These are phyloP conservation scores for Tuber indicum DNA, from an alignment of 495 filamentous ascomycete genomes.

Conservation along the genomic window DNA sequence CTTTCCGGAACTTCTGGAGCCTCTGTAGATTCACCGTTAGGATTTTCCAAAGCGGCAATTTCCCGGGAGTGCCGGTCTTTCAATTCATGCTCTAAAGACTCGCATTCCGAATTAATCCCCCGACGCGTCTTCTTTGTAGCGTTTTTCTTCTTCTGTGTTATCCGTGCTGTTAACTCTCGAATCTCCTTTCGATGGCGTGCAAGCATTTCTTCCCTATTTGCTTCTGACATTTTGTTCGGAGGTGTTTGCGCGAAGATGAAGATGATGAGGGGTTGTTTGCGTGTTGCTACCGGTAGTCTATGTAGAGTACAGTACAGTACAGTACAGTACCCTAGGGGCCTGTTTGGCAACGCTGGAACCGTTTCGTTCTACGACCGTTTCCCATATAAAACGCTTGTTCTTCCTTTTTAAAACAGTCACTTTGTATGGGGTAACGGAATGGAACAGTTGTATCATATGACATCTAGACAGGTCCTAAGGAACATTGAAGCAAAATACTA, in stretches of 20 bases:
- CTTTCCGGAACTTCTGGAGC: constrained; percentile 15
- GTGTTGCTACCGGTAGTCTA: neutral
- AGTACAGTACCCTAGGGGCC: too few relatives aligned
- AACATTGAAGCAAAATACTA: neutral
- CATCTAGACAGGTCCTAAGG: too few relatives aligned
- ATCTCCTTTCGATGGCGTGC: constrained; percentile 80
- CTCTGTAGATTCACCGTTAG: constrained; percentile 26
- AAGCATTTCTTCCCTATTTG: constrained; percentile 62
- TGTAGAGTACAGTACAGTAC: neutral
- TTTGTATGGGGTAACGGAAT: too few relatives aligned
- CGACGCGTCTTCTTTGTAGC: constrained; percentile 95
- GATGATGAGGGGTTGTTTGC: neutral
- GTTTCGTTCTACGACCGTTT: too few relatives aligned
- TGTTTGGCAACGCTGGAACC: too few relatives aligned
- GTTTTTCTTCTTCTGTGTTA: constrained; percentile 91
- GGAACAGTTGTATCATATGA: too few relatives aligned
- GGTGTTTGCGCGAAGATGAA: neutral
- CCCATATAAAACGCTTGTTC: too few relatives aligned
- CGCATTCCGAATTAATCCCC: constrained; percentile 78
- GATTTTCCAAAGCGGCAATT: constrained; percentile 51
- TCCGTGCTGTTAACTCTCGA: constrained; percentile 70
- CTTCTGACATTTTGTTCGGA: neutral
- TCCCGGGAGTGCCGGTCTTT: constrained; percentile 62
- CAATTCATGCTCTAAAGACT: constrained; percentile 62
- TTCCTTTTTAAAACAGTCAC: too few relatives aligned